Base-by-base conservation (phyloP, 331 rosid species). In the Saraca asoca region DNA sequence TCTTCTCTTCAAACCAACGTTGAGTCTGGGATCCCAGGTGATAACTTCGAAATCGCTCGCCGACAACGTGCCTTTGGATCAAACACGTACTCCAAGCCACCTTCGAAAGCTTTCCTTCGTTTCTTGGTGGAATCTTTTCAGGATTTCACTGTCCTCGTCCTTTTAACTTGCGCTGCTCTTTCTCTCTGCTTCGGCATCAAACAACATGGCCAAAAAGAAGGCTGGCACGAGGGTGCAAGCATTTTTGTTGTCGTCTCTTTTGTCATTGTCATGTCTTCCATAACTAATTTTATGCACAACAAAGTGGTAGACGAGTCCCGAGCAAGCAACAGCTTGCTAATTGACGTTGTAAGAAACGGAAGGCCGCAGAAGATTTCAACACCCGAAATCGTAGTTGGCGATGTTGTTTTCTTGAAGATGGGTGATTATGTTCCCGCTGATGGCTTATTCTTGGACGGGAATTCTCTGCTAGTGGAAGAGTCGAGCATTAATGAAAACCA, bases 171-270 rank as follows among this genome's bases (percentile, higher is more conserved):
- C 68, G 97, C 96, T 14, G 90, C 83, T 19, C 87, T 91, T 13
- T 52, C 97, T 18, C 88, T 88, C 46, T 96, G 90, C 38, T 91
- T 91, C 59, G 97, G 97, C 12, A 88, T 91, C 52, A 91, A 83
- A 64, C 84, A 81, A 45, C 71, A 86, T 37, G 97, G 97, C 0
- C 75, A 31, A 1, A 24, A 81, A 57, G 95, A 91, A 51, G 97
- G 97, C 1, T 91, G 97, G 97, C 84, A 91, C 12, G 97, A 91
- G 76, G 95, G 97, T 7, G 96, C 96, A 46, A 88, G 91, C 35
- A 91, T 88, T 51, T 78, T 86, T 68, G 64, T 85, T 1, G 97
- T 95, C 7, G 95, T 88, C 18, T 60, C 83, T 15, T 79, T 91
- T 14, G 96, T 91, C 3, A 75, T 91, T 17, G 80, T 76, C 50